Conservation (phyloP, 2,329 filamentous ascomycete genomes). For the Hortaea werneckii region DNA sequence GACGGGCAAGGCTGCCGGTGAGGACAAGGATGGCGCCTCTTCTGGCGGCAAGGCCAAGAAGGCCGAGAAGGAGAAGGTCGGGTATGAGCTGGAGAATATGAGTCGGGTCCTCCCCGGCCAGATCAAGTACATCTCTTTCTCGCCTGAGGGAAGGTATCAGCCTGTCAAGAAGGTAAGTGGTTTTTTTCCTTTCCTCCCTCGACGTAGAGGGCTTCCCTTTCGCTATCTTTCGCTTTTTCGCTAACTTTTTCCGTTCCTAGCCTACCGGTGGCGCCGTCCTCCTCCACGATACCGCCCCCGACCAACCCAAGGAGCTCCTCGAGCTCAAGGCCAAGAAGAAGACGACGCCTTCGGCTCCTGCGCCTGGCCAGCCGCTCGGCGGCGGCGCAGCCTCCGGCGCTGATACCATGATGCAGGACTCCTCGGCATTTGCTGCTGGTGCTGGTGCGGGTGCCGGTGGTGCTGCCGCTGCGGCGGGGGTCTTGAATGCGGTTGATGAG, state of each 20-base stretch:
- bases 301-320: conserved; percentile 67
- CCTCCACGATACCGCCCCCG: conserved; percentile 73
- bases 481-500: conserved; percentile 80
- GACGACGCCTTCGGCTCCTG: conserved; percentile 33
- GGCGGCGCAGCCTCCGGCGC: conserved; percentile 12
- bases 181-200: neutral
- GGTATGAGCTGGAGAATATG: conserved; percentile 96
- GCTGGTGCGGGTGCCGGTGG: conserved; percentile 12
- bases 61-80: conserved; percentile 88
- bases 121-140: conserved; percentile 91
- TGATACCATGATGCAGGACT: conserved; percentile 24
- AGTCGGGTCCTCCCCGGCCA: conserved; percentile 84
- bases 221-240: neutral
- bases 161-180: conserved; percentile 74
- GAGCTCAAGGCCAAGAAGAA: conserved; percentile 88
- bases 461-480: conserved; percentile 50
- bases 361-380: conserved; percentile 11
- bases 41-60: conserved; percentile 69
- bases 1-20: conserved; percentile 25
- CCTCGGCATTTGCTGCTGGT: conserved; percentile 4
- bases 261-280: conserved; percentile 89
- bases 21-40: conserved; percentile 44
- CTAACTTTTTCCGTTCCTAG: conserved; percentile 33
- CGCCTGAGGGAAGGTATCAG: conserved; percentile 71
- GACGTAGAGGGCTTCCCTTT: too few species aligned